Conservation (phyloP, 2,329 filamentous ascomycete genomes). For the Gliomastix tumulicola region DNA sequence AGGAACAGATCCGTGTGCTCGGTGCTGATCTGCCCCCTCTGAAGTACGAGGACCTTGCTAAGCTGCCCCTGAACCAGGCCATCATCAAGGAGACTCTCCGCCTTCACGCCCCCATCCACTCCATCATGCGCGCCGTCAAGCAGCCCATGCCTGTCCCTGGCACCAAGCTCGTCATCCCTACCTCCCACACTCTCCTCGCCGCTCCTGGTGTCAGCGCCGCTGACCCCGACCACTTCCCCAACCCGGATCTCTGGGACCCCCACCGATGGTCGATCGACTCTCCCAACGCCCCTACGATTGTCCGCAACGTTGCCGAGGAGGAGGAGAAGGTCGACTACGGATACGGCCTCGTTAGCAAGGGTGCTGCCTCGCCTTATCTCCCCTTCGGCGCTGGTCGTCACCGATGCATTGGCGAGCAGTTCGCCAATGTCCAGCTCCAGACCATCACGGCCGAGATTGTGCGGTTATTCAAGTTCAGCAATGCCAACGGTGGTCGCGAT, state of each 20-base stretch:
- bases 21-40: slow-evolving; percentile 70
- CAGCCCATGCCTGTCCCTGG: slow-evolving; percentile 76
- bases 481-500: slow-evolving; percentile 61
- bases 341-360: slow-evolving; percentile 89
- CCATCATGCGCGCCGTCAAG: slow-evolving; percentile 89
- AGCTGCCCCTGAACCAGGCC: slow-evolving; percentile 74
- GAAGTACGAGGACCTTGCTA: slow-evolving; percentile 69
- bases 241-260: slow-evolving; percentile 79
- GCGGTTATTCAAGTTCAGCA: slow-evolving; percentile 72
- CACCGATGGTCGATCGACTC: slow-evolving; percentile 77
- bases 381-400: slow-evolving; percentile 92
- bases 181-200: slow-evolving; percentile 73
- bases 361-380: slow-evolving; percentile 80
- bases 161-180: slow-evolving; percentile 76
- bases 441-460: slow-evolving; percentile 76
- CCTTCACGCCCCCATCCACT: slow-evolving; percentile 88
- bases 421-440: slow-evolving; percentile 86
- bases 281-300: slow-evolving; percentile 41
- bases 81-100: slow-evolving; percentile 90
- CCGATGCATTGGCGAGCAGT: slow-evolving; percentile 94
- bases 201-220: slow-evolving; percentile 76
- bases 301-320: slow-evolving; percentile 26
- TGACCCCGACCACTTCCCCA: slow-evolving; percentile 69
- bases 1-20: slow-evolving; percentile 70
- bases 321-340: slow-evolving; percentile 84